These are phyloP conservation scores for Aureobasidium namibiae DNA, from an alignment of 2,329 filamentous ascomycete genomes.

Conservation along the genomic window DNA sequence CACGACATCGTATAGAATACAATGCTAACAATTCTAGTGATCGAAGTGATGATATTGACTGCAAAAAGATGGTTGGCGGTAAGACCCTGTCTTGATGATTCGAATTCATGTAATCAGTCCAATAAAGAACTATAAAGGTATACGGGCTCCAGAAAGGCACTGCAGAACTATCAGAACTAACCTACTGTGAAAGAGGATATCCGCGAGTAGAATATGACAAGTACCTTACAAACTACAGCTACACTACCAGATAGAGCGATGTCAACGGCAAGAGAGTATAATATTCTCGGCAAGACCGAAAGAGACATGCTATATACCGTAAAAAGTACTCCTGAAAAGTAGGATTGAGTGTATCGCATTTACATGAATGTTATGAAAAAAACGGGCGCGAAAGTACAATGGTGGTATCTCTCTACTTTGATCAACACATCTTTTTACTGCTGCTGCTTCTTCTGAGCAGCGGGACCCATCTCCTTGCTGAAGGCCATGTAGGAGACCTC, in stretches of 20 bases:
- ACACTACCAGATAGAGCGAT: too few species aligned
- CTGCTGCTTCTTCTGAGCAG: slow-evolving; percentile 69
- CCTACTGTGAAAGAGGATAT: too few species aligned
- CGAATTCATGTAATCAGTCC: too few species aligned
- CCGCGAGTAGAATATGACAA: neutral
- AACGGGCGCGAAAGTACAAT: neutral
- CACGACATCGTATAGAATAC: too few species aligned
- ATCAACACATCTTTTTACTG: neutral
- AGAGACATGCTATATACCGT: too few species aligned
- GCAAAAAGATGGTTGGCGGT: neutral
- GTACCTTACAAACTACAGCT: too few species aligned
- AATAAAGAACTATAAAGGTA: too few species aligned
- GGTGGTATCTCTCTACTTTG: slow-evolving; percentile 2
- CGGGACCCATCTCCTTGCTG: slow-evolving; percentile 90
- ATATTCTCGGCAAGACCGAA: neutral
- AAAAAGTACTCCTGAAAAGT: neutral
- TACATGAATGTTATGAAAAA: slow-evolving; percentile 4
- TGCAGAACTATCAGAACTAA: too few species aligned
- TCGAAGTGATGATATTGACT: too few species aligned
- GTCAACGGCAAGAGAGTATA: neutral
- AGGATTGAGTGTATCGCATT: neutral
- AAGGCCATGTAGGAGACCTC: slow-evolving; percentile 91
- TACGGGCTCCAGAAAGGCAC: too few species aligned
- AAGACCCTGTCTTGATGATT: neutral
- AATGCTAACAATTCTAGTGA: too few species aligned